Conservation (phyloP, 768 basidiomycete genomes). For the Trametes cingulata region DNA sequence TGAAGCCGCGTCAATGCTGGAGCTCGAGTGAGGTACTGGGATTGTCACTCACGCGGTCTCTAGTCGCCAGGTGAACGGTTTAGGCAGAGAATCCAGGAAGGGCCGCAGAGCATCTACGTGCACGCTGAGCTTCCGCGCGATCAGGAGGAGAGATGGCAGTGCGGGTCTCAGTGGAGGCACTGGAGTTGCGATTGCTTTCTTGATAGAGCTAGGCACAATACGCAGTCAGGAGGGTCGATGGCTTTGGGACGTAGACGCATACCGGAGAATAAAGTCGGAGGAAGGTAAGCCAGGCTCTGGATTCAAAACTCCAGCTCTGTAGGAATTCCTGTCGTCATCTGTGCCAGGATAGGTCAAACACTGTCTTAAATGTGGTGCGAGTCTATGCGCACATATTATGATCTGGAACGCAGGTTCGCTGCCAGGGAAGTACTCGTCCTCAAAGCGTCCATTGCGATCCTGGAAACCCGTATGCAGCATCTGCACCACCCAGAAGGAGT, state of each 20-base stretch:
- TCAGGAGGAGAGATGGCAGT: slow-evolving; percentile 33
- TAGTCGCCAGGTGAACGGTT: slow-evolving; percentile 38
- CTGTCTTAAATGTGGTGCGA: not conserved
- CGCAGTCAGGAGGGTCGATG: not conserved
- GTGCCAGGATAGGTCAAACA: slow-evolving; percentile 21
- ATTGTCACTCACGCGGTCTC: slow-evolving; percentile 29
- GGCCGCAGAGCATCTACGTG: slow-evolving; percentile 33
- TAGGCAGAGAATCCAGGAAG: slow-evolving; percentile 42
- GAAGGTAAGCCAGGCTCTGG: slow-evolving; percentile 29
- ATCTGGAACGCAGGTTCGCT: slow-evolving; percentile 28
- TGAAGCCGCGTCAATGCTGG: not conserved
- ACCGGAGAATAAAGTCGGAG: slow-evolving; percentile 35
- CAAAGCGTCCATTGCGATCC: slow-evolving; percentile 18
- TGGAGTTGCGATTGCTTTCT: slow-evolving; percentile 35
- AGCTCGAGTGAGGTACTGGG: not conserved
- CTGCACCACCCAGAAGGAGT: slow-evolving; percentile 39
- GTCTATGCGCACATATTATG: slow-evolving; percentile 15
- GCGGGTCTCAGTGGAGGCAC: slow-evolving; percentile 31
- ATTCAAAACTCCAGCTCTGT: slow-evolving; percentile 26
- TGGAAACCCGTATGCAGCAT: slow-evolving; percentile 33
- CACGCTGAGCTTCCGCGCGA: slow-evolving; percentile 33
- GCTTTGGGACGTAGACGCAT: slow-evolving; percentile 3
- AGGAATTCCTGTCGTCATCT: slow-evolving; percentile 34
- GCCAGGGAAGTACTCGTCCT: slow-evolving; percentile 23
- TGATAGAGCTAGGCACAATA: slow-evolving; percentile 29